Evolutionary conservation across 2,329 filamentous ascomycete genomes (phyloP).

Genomic region (Neofusicoccum ribis): DNA sequence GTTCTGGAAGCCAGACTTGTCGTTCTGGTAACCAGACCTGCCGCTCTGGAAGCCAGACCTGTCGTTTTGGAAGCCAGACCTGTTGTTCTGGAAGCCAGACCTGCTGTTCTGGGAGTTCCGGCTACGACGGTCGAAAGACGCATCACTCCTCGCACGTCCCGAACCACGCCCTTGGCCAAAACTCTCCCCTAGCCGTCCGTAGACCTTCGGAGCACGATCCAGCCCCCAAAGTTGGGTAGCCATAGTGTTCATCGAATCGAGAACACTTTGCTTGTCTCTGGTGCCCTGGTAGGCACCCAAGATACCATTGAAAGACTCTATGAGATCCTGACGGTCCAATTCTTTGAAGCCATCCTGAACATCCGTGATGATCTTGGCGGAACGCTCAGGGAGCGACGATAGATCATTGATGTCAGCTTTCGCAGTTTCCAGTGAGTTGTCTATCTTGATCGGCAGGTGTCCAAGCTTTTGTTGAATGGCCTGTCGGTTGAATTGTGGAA

Average conservation of each 20-base stretch:
- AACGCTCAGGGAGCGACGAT: conserved; percentile 42
- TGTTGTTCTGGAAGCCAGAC: too few relatives aligned
- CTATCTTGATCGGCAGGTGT: conserved; percentile 57
- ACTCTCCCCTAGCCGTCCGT: too few relatives aligned
- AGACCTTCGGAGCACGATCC: conserved; percentile 30
- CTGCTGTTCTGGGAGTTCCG: too few relatives aligned
- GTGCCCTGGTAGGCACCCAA: not conserved
- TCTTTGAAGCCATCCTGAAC: not conserved
- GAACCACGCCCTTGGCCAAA: not conserved
- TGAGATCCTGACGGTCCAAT: not conserved
- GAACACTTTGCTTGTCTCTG: conserved; percentile 35
- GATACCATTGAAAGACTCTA: not conserved
- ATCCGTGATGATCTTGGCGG: not conserved
- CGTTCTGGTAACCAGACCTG: too few relatives aligned
- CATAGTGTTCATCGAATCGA: conserved; percentile 48
- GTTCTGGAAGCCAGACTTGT: too few relatives aligned
- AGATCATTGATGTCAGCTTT: conserved; percentile 35
- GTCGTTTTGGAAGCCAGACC: too few relatives aligned
- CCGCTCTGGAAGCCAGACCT: too few relatives aligned
- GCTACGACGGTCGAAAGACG: too few relatives aligned
- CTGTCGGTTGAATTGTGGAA: conserved; percentile 56
- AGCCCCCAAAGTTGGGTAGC: conserved; percentile 51
- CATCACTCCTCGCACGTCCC: too few relatives aligned
- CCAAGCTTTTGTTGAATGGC: conserved; percentile 54
- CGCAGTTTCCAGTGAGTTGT: conserved; percentile 54